Base-by-base conservation (phyloP, 2,329 filamentous ascomycete genomes). In the Beauveria sp. region DNA sequence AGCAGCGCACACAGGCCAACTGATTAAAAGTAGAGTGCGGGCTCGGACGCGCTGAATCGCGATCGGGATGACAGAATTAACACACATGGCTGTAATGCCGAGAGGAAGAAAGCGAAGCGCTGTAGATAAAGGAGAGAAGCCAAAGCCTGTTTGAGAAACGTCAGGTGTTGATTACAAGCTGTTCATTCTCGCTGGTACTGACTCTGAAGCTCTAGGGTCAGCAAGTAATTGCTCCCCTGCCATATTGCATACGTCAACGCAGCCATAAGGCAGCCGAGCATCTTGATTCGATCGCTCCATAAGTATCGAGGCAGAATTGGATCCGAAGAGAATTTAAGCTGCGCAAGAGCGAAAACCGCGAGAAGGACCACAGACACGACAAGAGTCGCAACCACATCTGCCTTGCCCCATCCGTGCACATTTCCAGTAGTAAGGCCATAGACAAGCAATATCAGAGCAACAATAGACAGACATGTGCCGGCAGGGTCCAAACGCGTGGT, bases 151-250 rank as follows among this genome's bases (percentile, higher is more conserved):
- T 38, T 18, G 14, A 58, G 40, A 45, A 18, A 30, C 6, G 20
- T 30, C 22, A 50, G 47, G 3, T 28, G 2, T 49, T 5, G 7
- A 14, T n/a, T 22, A 4, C 12, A 50, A 18, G 14, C 8, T 26
- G 16, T 18, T 9, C 16, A 26, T n/a, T 7, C 8, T 8, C 24
- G 24, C 16, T 28, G 47, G 5, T 50, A 30, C 58, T 20, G 56
- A 63, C 62, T 63, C 28, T 63, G 62, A 26, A 63, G 38, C 55
- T 63, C 60, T 5, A 63, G 50, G 5, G 62, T 63, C 42, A 63
- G 50, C 18, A 63, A 47, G 38, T 62, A 63, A 28, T 62, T 62
- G 60, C 60, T 58, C 1, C 60, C 62, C 40, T 63, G 62, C 60
- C 62, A 62, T 3, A 63, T 51, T 24, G 62, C 62, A 46, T 63